Percentiles rank a stretch among this genome's conserved stretches.
Evolutionary conservation across 2,329 filamentous ascomycete species (phyloP).

Genomic region (Magnaporthales sp.): DNA sequence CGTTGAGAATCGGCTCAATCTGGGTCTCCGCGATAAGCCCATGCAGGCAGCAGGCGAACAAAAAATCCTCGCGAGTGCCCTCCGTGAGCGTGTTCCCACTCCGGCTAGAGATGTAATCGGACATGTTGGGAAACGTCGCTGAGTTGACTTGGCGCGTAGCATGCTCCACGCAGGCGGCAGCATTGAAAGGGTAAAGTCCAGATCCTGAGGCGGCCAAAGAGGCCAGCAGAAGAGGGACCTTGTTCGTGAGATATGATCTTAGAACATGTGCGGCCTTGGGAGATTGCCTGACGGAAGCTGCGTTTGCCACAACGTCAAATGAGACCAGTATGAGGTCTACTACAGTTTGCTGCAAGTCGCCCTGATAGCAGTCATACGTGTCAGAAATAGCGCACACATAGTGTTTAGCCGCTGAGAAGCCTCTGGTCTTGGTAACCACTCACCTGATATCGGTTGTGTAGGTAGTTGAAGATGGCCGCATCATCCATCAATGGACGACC

Average conservation of each 20-base stretch:
- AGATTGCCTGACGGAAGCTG: slow-evolving; percentile 59
- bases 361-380: slow-evolving; percentile 30
- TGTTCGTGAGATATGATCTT: slow-evolving; percentile 76
- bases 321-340: slow-evolving; percentile 80
- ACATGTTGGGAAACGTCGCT: slow-evolving; percentile 57
- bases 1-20: slow-evolving; percentile 72
- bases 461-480: slow-evolving; percentile 63
- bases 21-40: slow-evolving; percentile 70
- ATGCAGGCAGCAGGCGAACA: slow-evolving; percentile 85
- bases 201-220: slow-evolving; percentile 32
- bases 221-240: slow-evolving; percentile 45
- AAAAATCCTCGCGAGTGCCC: slow-evolving; percentile 61
- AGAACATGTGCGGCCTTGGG: slow-evolving; percentile 59
- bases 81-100: slow-evolving; percentile 48
- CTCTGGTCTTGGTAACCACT: background rate
- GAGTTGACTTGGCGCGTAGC: slow-evolving; percentile 75
- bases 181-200: slow-evolving; percentile 67
- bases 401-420: too few species aligned
- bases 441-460: slow-evolving; percentile 65
- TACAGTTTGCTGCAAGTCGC: slow-evolving; percentile 67
- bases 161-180: slow-evolving; percentile 62
- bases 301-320: slow-evolving; percentile 84
- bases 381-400: too few species aligned
- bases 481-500: slow-evolving; percentile 81
- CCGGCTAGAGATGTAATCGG: slow-evolving; percentile 46